These are phyloP conservation scores for Entomortierella beljakovae DNA, from an alignment of 192 early-diverging fungal species.

Conservation along the genomic window DNA sequence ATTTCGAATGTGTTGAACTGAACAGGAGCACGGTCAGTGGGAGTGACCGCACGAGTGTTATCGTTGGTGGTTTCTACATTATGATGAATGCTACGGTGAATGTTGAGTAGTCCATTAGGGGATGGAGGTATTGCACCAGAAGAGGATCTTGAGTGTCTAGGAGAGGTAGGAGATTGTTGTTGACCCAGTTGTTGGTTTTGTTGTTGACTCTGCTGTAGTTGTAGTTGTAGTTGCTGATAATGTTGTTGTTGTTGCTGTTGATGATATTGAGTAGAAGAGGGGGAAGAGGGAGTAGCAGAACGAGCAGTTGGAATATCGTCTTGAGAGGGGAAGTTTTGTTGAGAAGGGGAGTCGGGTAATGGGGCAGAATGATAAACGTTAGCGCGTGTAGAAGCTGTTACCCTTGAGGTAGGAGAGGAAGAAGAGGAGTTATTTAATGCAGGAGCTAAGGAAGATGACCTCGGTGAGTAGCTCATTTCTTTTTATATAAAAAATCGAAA, in stretches of 20 bases:
- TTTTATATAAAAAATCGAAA: no score
- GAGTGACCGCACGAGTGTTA: background rate
- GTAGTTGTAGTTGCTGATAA: background rate
- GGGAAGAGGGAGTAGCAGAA: conserved; percentile 1
- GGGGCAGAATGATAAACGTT: conserved; percentile 34
- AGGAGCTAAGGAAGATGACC: background rate
- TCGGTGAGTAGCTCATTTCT: conserved; percentile 3
- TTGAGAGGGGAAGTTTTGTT: background rate
- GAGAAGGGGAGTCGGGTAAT: conserved; percentile 23
- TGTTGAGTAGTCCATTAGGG: background rate
- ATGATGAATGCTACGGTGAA: background rate
- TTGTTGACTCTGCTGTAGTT: no score
- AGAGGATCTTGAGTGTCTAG: conserved; percentile 2
- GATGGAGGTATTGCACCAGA: conserved; percentile 4
- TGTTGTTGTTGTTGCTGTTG: background rate
- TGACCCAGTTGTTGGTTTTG: no score
- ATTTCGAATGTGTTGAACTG: conserved; percentile 47
- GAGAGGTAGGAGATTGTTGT: background rate
- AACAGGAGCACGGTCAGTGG: background rate
- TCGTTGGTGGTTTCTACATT: conserved; percentile 4
- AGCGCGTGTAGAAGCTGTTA: conserved; percentile 2
- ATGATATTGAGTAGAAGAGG: background rate
- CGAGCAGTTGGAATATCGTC: background rate
- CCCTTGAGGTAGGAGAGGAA: background rate
- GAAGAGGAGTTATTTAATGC: no score